These are phyloP conservation scores for Pseudopyricularia javanii DNA, from an alignment of 2,329 filamentous ascomycete genomes.

Conservation along the genomic window DNA sequence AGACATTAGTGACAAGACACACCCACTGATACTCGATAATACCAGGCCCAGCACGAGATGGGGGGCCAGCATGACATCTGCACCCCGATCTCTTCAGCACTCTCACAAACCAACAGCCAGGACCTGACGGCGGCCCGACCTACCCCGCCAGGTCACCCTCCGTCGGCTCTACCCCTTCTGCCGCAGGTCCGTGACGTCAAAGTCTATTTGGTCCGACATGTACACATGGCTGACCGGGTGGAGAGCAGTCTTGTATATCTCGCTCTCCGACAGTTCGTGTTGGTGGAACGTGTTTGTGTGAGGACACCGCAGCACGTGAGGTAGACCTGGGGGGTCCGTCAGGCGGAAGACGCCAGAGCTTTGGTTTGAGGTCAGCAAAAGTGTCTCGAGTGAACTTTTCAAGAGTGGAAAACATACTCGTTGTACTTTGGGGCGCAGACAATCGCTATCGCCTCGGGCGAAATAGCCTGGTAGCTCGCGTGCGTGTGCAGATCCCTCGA, in stretches of 20 bases:
- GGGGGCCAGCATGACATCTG: too few species aligned
- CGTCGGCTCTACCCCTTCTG: neutral
- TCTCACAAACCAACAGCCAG: neutral
- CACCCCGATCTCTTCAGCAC: too few species aligned
- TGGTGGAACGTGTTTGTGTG: constrained; percentile 78
- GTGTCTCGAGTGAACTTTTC: neutral
- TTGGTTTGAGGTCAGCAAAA: neutral
- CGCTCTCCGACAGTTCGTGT: constrained; percentile 35
- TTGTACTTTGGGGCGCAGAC: constrained; percentile 80
- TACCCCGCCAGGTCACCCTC: neutral
- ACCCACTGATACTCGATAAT: too few species aligned
- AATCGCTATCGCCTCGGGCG: constrained; percentile 91
- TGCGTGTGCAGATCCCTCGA: constrained; percentile 89
- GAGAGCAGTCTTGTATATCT: constrained; percentile 67
- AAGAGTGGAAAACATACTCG: constrained; percentile 40
- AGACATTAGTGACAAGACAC: too few species aligned
- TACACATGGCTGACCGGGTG: constrained; percentile 58
- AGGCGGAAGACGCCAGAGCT: constrained; percentile 88
- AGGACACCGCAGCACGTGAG: constrained; percentile 69
- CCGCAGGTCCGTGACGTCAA: constrained; percentile 42
- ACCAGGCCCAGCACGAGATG: too few species aligned
- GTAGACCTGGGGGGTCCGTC: constrained; percentile 83
- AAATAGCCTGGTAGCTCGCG: constrained; percentile 88
- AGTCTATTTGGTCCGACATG: constrained; percentile 53
- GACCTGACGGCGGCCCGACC: neutral